phyloP scores from a whole-genome alignment of 805 yeast species.

The Cyberlindnera maritima region DNA sequence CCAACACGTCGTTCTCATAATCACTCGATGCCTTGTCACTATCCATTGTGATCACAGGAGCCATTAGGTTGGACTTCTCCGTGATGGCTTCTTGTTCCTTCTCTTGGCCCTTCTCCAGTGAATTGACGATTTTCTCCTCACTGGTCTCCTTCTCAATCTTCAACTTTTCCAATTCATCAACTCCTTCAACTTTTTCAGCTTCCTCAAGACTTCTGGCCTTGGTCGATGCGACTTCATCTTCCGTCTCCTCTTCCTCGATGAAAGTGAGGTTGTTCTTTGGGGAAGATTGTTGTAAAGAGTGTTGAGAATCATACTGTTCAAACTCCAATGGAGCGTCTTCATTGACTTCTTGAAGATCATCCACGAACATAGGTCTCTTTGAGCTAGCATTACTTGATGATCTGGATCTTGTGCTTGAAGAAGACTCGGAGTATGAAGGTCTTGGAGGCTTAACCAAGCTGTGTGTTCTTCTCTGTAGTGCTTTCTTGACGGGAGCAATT shows the following conservation, averaged over 20 bases:
- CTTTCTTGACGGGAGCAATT: conserved; percentile 15
- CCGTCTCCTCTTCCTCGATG: conserved; percentile 17
- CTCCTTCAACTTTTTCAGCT: conserved; percentile 11
- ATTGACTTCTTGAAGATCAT: conserved; percentile 21
- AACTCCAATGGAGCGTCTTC: conserved; percentile 19
- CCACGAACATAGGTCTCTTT: conserved; percentile 18
- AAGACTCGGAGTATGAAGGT: conserved; percentile 8
- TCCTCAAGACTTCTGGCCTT: conserved; percentile 5
- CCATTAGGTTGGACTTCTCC: background rate
- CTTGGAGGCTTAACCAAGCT: conserved; percentile 18
- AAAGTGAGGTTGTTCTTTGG: conserved; percentile 13
- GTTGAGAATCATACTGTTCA: background rate
- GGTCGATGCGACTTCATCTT: conserved; percentile 1
- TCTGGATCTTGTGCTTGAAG: conserved; percentile 8
- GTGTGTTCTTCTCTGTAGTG: conserved; percentile 10
- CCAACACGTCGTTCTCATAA: conserved; percentile 15
- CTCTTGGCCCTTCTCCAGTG: background rate
- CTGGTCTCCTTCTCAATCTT: conserved; percentile 14
- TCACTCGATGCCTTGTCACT: conserved; percentile 9
- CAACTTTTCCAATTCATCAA: conserved; percentile 7
- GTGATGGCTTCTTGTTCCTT: conserved; percentile 4
- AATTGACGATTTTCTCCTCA: conserved; percentile 2
- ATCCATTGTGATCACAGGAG: conserved; percentile 1
- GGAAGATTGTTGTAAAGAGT: background rate
- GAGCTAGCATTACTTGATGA: conserved; percentile 15